Evolutionary conservation across 108 stramenopile genomes (phyloP), one percentile per base, ranked within the genome.

Genomic region (Phaeodactylum tricornutum): DNA sequence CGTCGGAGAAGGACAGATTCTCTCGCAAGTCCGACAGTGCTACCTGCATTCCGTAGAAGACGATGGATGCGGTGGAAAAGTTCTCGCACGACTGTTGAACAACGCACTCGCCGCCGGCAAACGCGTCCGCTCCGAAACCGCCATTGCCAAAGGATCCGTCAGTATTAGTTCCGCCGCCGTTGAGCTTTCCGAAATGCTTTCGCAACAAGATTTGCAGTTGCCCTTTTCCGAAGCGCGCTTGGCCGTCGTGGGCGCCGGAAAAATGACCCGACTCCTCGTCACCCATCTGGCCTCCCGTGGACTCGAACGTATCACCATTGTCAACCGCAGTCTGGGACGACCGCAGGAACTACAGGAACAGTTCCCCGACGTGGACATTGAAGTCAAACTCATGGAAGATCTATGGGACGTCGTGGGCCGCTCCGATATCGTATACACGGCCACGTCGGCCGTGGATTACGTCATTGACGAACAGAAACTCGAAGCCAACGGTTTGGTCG

Each of bases 1-100:
- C n/a, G 96, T 98, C 2, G 98, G 98, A 14, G 98, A 98, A 68
- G 96, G 96, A 33, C 98, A 98, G 69, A 98, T 98, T 64, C 58
- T 98, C 11, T 81, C 85, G 12, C 97, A 98, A 72, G 93, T 96
- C 4, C 72, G 92, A 33, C 91, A 93, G 59, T 96, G 96, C 66
- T 93, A 98, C 52, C 59, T 91, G 38, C 92, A 94, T 63, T 94
- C 93, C 41, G 92, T 93, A 49, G 94, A 93, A 63, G 90, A 92
- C 42, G 91, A 85, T 57, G 98, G 98, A 15, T 76, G 81, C 56
- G 98, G 93, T 43, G 96, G 98, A 16, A 97, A 98, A 47, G 95
- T 98, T 14, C 62, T 97, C 40, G 72, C 86, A 36, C 72, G 96
- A 15, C 29, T 98, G 55, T 59, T 98, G 43, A 95, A 97, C 55